Evolutionary conservation across 2,329 filamentous ascomycete species (phyloP), one percentile per base, ranked within the genome.

Genomic region (Ascochyta lentis): DNA sequence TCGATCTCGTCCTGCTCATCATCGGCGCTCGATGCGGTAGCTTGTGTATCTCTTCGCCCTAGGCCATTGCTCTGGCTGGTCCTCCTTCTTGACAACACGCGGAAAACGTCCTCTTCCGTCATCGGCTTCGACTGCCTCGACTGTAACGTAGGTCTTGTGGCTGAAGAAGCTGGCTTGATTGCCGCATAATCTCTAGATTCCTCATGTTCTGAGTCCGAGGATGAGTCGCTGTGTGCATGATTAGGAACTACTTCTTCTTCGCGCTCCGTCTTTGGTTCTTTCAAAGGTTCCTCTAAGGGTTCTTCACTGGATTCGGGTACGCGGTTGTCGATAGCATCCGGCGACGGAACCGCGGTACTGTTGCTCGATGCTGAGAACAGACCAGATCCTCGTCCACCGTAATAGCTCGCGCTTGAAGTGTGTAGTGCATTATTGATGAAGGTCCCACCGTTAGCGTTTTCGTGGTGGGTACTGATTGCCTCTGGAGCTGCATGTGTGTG

Each of bases 1-100:
- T 87, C 80, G 29, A 88, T 83, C 64, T 86, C 84, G n/a, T 79
- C 78, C 42, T 78, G 77, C 41, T 81, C 81, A 4, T 79, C 74
- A 40, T 71, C 63, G 15, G 63, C 48, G 22, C 58, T 67, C 2
- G 61, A 59, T 26, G 59, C 65, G 7, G 70, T 68, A 10, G 61
- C 58, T 9, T 53, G 55, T 3, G 72, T 74, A 19, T 66, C 63
- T 9, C 55, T 61, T 2, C 67, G 63, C n/a, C 61, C 61, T 23
- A 74, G 49, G 3, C 41, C 58, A 45, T 59, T 62, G 29, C 49
- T 61, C 27, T 63, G 58, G 6, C 66, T 72, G 0, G 81, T 83
- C n/a, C 79, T 79, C 6, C 82, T 79, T 12, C 78, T 76, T 0
- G 83, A 84, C 0, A 86, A 61, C 0, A 71, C 77, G 1, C 76